These are phyloP conservation scores for Fraxinus xanthoxyloides DNA, from an alignment of 305 asterid genomes.

Conservation along the genomic window DNA sequence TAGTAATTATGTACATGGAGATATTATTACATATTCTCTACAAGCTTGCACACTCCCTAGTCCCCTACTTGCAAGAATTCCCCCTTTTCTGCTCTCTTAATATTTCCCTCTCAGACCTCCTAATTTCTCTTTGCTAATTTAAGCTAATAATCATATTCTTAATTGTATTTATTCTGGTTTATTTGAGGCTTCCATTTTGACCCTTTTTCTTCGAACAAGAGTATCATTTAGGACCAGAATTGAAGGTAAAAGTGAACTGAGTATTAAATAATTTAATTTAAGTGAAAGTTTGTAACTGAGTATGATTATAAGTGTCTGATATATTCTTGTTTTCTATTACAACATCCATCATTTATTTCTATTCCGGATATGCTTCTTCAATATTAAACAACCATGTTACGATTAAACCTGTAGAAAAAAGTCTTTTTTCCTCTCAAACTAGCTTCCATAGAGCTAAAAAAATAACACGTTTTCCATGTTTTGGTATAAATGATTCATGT, in stretches of 20 bases:
- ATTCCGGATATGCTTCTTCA: neutral
- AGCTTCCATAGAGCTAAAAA: neutral
- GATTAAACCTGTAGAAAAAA: neutral
- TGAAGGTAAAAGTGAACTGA: neutral
- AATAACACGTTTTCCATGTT: neutral
- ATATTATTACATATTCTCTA: neutral
- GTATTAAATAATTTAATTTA: neutral
- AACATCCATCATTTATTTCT: neutral
- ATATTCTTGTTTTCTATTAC: neutral
- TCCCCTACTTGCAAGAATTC: neutral
- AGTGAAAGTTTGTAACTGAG: neutral
- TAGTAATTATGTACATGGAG: neutral
- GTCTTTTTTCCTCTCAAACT: neutral
- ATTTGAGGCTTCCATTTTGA: neutral
- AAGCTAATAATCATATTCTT: neutral
- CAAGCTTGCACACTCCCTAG: neutral
- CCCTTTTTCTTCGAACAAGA: neutral
- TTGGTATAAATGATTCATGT: neutral
- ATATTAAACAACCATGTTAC: neutral
- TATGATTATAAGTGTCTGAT: neutral
- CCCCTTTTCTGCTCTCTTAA: neutral
- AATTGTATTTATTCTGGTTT: neutral
- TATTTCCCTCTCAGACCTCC: neutral
- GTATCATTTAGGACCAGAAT: neutral
- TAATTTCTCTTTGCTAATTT: neutral